phyloP scores from a whole-genome alignment of 2,329 filamentous ascomycete genomes.

The Purpureocillium takamizusanense region DNA sequence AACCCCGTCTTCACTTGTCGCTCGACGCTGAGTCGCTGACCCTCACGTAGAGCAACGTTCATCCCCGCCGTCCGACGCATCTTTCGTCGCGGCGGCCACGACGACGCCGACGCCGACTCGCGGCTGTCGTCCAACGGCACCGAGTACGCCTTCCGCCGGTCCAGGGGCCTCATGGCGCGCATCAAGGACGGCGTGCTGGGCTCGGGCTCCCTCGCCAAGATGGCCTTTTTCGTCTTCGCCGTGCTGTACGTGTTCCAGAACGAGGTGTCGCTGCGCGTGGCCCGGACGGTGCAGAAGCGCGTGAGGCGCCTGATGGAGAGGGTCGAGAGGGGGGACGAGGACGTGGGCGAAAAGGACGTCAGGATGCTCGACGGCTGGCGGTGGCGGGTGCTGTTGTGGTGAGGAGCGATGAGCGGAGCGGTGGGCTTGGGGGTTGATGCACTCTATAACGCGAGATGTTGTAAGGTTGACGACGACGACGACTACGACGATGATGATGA shows the following conservation, averaged over 20 bases:
- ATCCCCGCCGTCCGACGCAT: conserved; percentile 42
- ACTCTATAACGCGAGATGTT: too few species aligned
- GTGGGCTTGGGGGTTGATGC: too few species aligned
- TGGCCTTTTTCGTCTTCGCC: conserved; percentile 46
- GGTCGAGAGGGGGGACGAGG: conserved; percentile 37
- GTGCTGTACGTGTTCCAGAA: conserved; percentile 50
- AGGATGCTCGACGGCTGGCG: conserved; percentile 44
- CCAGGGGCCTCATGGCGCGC: conserved; percentile 38
- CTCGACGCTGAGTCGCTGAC: conserved; percentile 3
- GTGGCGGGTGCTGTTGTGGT: conserved; percentile 45
- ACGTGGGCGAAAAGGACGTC: conserved; percentile 38
- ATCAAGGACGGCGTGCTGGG: conserved; percentile 37
- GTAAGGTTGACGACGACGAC: too few species aligned
- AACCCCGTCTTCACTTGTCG: too few species aligned
- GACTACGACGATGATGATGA: too few species aligned
- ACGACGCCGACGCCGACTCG: conserved; percentile 25
- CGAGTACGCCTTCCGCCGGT: conserved; percentile 46
- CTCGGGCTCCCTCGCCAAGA: conserved; percentile 34
- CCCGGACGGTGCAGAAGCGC: conserved; percentile 39
- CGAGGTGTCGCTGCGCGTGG: conserved; percentile 47
- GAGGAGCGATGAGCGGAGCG: too few species aligned
- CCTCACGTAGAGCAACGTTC: conserved; percentile 32
- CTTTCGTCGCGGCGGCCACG: conserved; percentile 34
- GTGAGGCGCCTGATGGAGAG: conserved; percentile 37
- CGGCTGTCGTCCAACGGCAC: conserved; percentile 37